These are phyloP conservation scores for Emergomyces africanus DNA, from an alignment of 2,329 filamentous ascomycete genomes.

Conservation along the genomic window DNA sequence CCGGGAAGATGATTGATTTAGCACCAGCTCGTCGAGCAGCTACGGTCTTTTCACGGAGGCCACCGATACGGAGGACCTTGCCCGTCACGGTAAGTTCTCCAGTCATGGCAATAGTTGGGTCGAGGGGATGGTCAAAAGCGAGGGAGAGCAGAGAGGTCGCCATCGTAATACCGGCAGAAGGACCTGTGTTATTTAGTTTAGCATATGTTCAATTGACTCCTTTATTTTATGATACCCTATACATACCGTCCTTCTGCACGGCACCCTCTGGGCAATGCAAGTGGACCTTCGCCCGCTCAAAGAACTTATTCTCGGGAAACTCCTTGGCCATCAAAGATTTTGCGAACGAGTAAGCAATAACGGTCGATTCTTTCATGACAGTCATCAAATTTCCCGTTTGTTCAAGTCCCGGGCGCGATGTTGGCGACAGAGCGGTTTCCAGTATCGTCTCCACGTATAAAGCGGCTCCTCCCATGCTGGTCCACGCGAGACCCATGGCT, in stretches of 20 bases:
- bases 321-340: conserved; percentile 76
- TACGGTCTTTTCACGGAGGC: conserved; percentile 91
- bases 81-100: conserved; percentile 94
- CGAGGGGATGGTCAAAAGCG: conserved; percentile 62
- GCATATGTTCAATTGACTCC: neutral
- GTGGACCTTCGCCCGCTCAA: conserved; percentile 89
- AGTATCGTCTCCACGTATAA: conserved; percentile 96
- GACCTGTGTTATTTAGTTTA: conserved; percentile 32
- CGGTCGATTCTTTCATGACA: conserved; percentile 96
- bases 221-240: neutral
- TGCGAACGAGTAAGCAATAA: conserved; percentile 90
- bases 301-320: conserved; percentile 87
- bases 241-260: conserved; percentile 72
- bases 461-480: conserved; percentile 87
- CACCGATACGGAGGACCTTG: conserved; percentile 90
- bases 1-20: conserved; percentile 86
- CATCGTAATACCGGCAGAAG: conserved; percentile 94
- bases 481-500: conserved; percentile 97
- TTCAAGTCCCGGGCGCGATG: conserved; percentile 66
- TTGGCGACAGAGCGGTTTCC: conserved; percentile 62
- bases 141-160: conserved; percentile 82
- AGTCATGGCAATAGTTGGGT: conserved; percentile 91
- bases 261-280: conserved; percentile 94
- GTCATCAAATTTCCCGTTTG: conserved; percentile 90
- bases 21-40: conserved; percentile 85